Evolutionary conservation across 2,329 filamentous ascomycete species (phyloP), one percentile per base, ranked within the genome.

Genomic region (Claviceps purpurea): DNA sequence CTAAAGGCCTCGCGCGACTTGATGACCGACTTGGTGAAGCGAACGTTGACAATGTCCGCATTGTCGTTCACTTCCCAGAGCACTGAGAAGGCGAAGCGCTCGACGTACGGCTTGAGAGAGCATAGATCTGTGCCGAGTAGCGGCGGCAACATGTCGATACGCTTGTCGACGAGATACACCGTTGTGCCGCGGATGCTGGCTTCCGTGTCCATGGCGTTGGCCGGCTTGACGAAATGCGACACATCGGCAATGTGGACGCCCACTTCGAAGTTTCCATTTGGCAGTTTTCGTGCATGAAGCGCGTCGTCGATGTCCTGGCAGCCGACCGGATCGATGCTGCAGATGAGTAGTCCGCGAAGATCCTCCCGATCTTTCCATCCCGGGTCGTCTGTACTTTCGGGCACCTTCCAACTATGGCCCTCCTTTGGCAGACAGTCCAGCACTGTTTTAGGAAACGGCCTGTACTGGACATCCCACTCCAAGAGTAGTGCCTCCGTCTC

Each of bases 291-390:
- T 6, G 93, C 90, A 67, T 98, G 94, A 6, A 98, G 78, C 18
- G 93, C 93, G 68, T 98, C 94, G 62, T 98, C 93, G 54, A 98
- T 98, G 73, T 98, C 93, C 62, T 97, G 91, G 68, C 93, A 98
- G 2, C 90, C 90, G 34, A 89, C 81, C 48, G 93, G 93, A 65
- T 98, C 93, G 62, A 98, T 98, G 70, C 91, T 97, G 77, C 93
- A 98, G 56, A 98, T 88, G 44, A 95, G 76, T 13, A 96, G 79
- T 58, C 84, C 82, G 59, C 93, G 80, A 42, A 97, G 76, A 71
- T 98, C 93, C 61, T 82, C 78, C 56, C 93, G 78, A 57, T 85
- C 87, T 60, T 77, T 82, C 93, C 93, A 98, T 14, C 90, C 89
- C 20, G 87, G 82, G 64, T 97, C 84, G 2, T 88, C 84, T 51